Conservation (phyloP, 208 protist species). For the Crithidia acanthocephali region DNA sequence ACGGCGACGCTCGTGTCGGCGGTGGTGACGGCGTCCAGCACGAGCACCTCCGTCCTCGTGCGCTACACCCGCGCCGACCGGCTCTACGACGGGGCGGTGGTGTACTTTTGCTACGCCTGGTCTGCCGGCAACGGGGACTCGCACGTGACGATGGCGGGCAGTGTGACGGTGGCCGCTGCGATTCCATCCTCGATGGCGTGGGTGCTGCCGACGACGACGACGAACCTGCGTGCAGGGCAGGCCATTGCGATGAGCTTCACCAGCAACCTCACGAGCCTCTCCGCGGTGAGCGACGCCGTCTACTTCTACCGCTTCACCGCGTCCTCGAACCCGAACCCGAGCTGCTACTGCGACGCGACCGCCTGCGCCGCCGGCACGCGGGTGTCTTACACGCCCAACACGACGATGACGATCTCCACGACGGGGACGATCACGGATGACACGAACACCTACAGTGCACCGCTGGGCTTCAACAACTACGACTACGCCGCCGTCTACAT, state of each 20-base stretch:
- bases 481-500: slow-evolving; percentile 69
- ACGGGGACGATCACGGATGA: slow-evolving; percentile 26
- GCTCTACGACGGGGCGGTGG: slow-evolving; percentile 35
- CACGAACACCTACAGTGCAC: slow-evolving; percentile 41
- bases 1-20: slow-evolving; percentile 46
- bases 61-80: slow-evolving; percentile 53
- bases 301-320: slow-evolving; percentile 81
- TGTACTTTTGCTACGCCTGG: slow-evolving; percentile 87
- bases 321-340: slow-evolving; percentile 41
- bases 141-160: slow-evolving; percentile 67
- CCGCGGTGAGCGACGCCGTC: slow-evolving; percentile 49
- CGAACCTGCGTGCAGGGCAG: slow-evolving; percentile 50
- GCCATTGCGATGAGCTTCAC: slow-evolving; percentile 53
- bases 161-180: slow-evolving; percentile 33
- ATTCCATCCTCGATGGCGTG: slow-evolving; percentile 55
- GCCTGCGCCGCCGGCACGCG: slow-evolving; percentile 47
- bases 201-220: slow-evolving; percentile 17
- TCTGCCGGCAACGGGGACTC: slow-evolving; percentile 24
- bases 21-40: slow-evolving; percentile 29
- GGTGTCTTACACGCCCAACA: slow-evolving; percentile 40
- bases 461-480: slow-evolving; percentile 83
- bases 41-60: slow-evolving; percentile 28
- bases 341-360: slow-evolving; percentile 81
- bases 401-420: slow-evolving; percentile 24
- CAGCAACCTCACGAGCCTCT: slow-evolving; percentile 44